These are phyloP conservation scores for Colletotrichum acutatum DNA, from an alignment of 2,329 filamentous ascomycete species.

Conservation along the genomic window DNA sequence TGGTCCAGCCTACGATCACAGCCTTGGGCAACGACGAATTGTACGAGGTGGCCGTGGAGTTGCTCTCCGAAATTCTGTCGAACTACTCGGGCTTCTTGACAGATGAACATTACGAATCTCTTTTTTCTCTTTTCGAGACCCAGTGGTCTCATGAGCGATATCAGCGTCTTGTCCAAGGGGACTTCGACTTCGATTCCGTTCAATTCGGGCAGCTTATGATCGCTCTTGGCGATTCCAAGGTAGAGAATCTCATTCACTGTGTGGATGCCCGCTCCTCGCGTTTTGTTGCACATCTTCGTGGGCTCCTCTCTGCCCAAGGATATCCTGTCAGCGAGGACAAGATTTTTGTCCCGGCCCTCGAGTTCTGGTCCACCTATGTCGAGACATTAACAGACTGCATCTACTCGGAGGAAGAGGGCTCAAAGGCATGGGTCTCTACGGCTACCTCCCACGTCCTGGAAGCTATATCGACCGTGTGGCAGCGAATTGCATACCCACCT, in stretches of 20 bases:
- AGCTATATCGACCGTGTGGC: slow-evolving; percentile 74
- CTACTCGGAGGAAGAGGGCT: slow-evolving; percentile 59
- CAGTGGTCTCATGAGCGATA: slow-evolving; percentile 69
- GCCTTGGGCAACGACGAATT: slow-evolving; percentile 69
- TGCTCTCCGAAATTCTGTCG: slow-evolving; percentile 72
- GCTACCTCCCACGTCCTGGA: slow-evolving; percentile 71
- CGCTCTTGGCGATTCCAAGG: slow-evolving; percentile 74
- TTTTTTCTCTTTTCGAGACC: slow-evolving; percentile 70
- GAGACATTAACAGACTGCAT: slow-evolving; percentile 73
- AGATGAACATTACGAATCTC: slow-evolving; percentile 64
- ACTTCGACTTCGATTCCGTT: slow-evolving; percentile 72
- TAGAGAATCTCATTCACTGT: slow-evolving; percentile 67
- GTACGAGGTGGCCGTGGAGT: slow-evolving; percentile 70
- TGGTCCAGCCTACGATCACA: slow-evolving; percentile 69
- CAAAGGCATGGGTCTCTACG: slow-evolving; percentile 65
- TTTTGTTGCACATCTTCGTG: slow-evolving; percentile 69
- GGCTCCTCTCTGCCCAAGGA: slow-evolving; percentile 73
- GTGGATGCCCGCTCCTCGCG: slow-evolving; percentile 60
- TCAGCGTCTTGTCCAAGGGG: slow-evolving; percentile 64
- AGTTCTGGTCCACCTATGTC: slow-evolving; percentile 84
- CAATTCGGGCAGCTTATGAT: slow-evolving; percentile 75
- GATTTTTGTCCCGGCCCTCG: slow-evolving; percentile 78
- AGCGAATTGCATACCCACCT: slow-evolving; percentile 76
- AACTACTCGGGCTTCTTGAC: slow-evolving; percentile 74
- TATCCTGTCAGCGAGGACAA: slow-evolving; percentile 78